Evolutionary conservation across 2,329 filamentous ascomycete species (phyloP).

Genomic region (Lasiodiplodia gonubiensis): DNA sequence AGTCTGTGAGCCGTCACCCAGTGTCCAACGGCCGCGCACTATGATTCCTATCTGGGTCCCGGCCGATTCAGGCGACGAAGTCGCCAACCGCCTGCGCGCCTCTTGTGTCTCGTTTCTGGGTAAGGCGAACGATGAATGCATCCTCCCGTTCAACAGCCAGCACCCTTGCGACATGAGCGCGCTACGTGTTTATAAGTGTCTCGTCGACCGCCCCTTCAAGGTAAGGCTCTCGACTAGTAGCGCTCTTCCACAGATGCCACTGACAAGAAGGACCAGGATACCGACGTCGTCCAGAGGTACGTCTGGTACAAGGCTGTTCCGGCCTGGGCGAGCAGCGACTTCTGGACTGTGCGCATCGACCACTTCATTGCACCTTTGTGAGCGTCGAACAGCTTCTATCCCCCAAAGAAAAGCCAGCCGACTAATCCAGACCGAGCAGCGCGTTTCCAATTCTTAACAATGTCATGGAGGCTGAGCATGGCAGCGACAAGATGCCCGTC

Average conservation of each 20-base stretch:
- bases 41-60: background rate
- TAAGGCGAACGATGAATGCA: background rate
- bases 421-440: background rate
- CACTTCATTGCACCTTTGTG: constrained; percentile 1
- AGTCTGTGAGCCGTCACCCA: background rate
- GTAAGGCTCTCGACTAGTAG: background rate
- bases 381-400: background rate
- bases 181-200: background rate
- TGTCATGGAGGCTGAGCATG: background rate
- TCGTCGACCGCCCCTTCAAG: background rate
- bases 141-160: background rate
- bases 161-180: background rate
- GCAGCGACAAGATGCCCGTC: background rate
- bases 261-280: background rate
- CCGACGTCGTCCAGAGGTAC: background rate
- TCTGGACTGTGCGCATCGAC: constrained; percentile 11
- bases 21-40: background rate
- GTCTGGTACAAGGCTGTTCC: constrained; percentile 3
- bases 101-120: background rate
- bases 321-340: background rate
- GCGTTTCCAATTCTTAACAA: background rate
- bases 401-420: background rate
- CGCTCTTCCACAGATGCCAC: background rate
- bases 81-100: background rate
- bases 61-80: background rate